Base-by-base conservation (phyloP, 2,329 filamentous ascomycete genomes). In the Fusarium ramigenum region DNA sequence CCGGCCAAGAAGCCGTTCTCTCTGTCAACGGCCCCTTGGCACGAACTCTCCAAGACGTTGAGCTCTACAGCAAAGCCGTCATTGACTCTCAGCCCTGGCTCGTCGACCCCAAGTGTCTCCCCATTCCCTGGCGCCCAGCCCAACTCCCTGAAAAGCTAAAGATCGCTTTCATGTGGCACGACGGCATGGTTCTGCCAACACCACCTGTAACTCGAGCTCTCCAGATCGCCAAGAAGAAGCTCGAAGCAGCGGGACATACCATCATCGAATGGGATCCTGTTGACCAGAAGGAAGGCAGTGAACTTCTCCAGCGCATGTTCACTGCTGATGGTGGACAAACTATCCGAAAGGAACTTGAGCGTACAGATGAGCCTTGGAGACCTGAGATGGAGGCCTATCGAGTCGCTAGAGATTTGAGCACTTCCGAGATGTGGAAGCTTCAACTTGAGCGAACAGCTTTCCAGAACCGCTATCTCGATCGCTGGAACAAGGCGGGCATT, bases 11-110 rank as follows among this genome's bases (percentile, higher is more conserved):
- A 78, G 88, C 89, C 5, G 88, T 93, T 1, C 84, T 85, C 59
- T 90, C 88, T 25, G 89, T 92, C 39, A 91, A 92, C 71, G 91
- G 91, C 0, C 91, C 91, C 0, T 84, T 93, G 83, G 86, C 87
- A 3, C 84, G 84, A 34, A 87, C 85, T 1, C 80, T 92, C 1
- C 82, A 83, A 10, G 90, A 91, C 67, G 82, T 92, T 3, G 83
- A 85, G 43, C 66, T 88, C 7, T 92, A 90, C 79, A 85, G 86
- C 78, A 84, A 84, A 63, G 80, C 84, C 1, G 80, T 92, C 12
- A 80, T 91, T 7, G 83, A 82, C 60, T 77, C 83, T 5, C 76
- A 86, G 68, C 90, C 90, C 0, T 92, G 90, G 90, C 80, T 86
- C 0, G 77, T 77, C 4, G 89, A 92, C 64, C 85, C 89, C 1